Evolutionary conservation across 1,284 basidiomycete genomes (phyloP).

Genomic region (Moesziomyces aphidis): DNA sequence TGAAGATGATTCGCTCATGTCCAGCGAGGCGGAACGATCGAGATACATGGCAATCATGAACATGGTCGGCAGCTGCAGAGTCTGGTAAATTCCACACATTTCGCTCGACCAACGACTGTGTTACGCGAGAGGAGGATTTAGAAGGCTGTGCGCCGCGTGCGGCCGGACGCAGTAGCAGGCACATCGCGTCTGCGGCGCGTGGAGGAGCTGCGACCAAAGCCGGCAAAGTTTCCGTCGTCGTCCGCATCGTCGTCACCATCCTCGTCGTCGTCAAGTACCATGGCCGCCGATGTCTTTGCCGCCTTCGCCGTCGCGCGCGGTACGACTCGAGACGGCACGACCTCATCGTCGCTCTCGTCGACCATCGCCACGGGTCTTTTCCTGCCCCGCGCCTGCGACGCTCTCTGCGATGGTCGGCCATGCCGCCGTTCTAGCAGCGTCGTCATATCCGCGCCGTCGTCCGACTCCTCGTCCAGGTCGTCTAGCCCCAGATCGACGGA

Average conservation of each 20-base stretch:
- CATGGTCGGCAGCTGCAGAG: slow-evolving; percentile 72
- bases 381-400: slow-evolving; percentile 5
- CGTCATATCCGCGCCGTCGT: slow-evolving; percentile 42
- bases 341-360: slow-evolving; percentile 30
- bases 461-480: slow-evolving; percentile 31
- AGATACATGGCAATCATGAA: slow-evolving; percentile 78
- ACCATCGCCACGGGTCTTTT: slow-evolving; percentile 20
- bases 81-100: slow-evolving; percentile 18
- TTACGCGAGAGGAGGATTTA: background rate
- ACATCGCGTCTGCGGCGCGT: slow-evolving; percentile 28
- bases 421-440: slow-evolving; percentile 25
- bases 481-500: slow-evolving; percentile 24
- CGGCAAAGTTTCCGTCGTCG: slow-evolving; percentile 47
- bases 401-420: slow-evolving; percentile 9
- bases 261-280: background rate
- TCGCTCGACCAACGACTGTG: background rate
- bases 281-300: slow-evolving; percentile 12
- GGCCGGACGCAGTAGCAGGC: slow-evolving; percentile 4
- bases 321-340: background rate
- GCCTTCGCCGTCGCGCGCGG: slow-evolving; percentile 7
- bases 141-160: slow-evolving; percentile 16
- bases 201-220: slow-evolving; percentile 30
- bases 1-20: slow-evolving; percentile 62
- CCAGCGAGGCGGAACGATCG: slow-evolving; percentile 74
- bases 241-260: slow-evolving; percentile 12